Conservation (phyloP, 225 moss, liverwort and hornwort species). For the Asterella californica region DNA sequence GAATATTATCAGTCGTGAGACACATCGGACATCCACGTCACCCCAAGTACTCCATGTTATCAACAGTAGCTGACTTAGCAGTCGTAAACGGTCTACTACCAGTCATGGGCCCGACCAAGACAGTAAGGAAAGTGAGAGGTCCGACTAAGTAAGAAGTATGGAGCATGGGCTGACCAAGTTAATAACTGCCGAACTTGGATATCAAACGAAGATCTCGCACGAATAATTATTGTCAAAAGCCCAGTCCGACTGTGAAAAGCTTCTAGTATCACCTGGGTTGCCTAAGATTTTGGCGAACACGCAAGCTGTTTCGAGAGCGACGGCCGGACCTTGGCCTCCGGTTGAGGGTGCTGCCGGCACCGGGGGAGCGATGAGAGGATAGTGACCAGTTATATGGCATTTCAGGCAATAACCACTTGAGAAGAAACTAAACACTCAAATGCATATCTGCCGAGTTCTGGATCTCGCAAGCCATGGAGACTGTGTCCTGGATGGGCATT, state of each 20-base stretch:
- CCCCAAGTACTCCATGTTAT: no score
- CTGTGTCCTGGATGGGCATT: slow-evolving; percentile 5
- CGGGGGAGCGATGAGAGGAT: slow-evolving; percentile 33
- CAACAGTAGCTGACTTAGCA: no score
- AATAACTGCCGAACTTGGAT: slow-evolving; percentile 41
- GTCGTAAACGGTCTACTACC: no score
- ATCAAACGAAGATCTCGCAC: slow-evolving; percentile 43
- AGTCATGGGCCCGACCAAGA: no score
- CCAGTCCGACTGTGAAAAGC: slow-evolving; percentile 21
- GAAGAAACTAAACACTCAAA: slow-evolving; percentile 40
- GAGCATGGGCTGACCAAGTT: no score
- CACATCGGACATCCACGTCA: no score
- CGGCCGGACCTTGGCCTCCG: slow-evolving; percentile 42
- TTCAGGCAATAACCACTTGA: slow-evolving; percentile 38
- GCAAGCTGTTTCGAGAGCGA: slow-evolving; percentile 38
- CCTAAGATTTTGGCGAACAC: slow-evolving; percentile 36
- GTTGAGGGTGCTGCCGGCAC: slow-evolving; percentile 46
- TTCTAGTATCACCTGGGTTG: slow-evolving; percentile 31
- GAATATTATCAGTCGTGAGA: no score
- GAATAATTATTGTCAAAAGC: slow-evolving; percentile 36
- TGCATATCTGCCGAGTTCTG: slow-evolving; percentile 37
- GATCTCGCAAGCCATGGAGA: slow-evolving; percentile 35
- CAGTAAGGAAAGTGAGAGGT: no score
- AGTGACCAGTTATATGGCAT: slow-evolving; percentile 50
- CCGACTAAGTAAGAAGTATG: no score